Base-by-base conservation (phyloP, 805 yeast species). In the Sugiyamaella valdiviana region DNA sequence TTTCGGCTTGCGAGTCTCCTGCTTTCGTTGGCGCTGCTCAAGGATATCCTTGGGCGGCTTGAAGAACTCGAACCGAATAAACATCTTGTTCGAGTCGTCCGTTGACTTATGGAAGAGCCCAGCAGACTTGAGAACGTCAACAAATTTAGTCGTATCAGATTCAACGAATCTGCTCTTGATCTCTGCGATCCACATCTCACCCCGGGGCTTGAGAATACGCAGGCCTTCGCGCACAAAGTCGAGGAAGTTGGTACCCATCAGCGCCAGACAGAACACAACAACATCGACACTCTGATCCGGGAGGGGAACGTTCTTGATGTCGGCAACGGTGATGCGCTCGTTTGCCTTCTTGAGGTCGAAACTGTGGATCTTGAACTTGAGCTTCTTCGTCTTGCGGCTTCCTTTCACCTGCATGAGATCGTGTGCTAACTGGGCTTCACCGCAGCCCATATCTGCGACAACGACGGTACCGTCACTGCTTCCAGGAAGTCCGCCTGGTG, bases 371-470 rank as follows among this genome's bases (percentile, higher is more conserved):
- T 76, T 71, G 48, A 73, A 74, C 32, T 70, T 65, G 20, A 66
- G 64, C 36, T 62, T 63, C 39, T 72, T 74, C 22, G 59, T 46
- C 51, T 61, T 59, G n/a, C 48, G 49, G 22, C 64, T 58, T 12
- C 63, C 61, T 46, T 67, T 67, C 51, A 68, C 65, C 26, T 61
- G 62, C 44, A 71, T 71, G 44, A 86, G 75, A 57, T 88, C 85
- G 36, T 73, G 66, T 1, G 96, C 81, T 42, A 93, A 74, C 58
- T 85, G 85, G 0, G 98, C 99, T 66, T 93, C 99, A 48, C 99
- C 99, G 66, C 99, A 93, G 9, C 99, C 99, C 98, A 93, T 91
- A 69, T 93, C 99, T 0, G 98, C 97, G 51, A 93, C 77, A 2
- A 85, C 88, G 35, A 91, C 80, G 51, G 76, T 75, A 48, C 79